Evolutionary conservation across 2,329 filamentous ascomycete genomes (phyloP).

Genomic region (Colletotrichum cuscutae): DNA sequence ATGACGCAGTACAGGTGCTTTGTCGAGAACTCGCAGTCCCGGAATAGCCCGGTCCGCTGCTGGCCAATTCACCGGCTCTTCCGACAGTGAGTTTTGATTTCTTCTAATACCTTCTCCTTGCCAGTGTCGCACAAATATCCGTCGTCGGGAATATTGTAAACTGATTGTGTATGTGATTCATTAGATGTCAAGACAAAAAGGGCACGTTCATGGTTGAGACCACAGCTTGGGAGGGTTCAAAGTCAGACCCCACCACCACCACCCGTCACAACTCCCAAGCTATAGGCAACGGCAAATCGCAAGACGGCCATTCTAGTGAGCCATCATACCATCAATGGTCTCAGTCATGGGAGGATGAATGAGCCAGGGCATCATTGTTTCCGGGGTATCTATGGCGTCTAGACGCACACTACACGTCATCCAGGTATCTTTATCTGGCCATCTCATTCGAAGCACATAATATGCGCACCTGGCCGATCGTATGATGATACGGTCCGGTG

Average conservation of each 20-base stretch:
- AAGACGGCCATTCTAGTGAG: not conserved
- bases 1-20: conserved; percentile 71
- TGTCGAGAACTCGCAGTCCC: conserved; percentile 58
- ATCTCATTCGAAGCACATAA: not conserved
- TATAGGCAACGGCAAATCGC: not conserved
- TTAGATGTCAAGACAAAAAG: conserved; percentile 67
- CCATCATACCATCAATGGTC: conserved; percentile 23
- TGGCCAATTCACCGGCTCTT: conserved; percentile 69
- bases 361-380: not conserved
- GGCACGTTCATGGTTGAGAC: conserved; percentile 71
- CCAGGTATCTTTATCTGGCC: not conserved
- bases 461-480: not conserved
- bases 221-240: conserved; percentile 66
- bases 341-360: conserved; percentile 22
- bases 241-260: not conserved
- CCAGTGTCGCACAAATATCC: not conserved
- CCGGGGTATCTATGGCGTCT: not conserved
- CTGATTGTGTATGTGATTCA: not conserved
- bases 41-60: conserved; percentile 62
- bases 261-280: not conserved
- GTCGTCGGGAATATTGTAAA: not conserved
- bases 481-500: not conserved
- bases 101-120: not conserved
- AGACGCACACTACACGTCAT: not conserved
- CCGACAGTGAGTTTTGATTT: conserved; percentile 59